Evolutionary conservation across 306 rosid species (phyloP), one percentile per base, ranked within the genome.

Genomic region (Urtica urens): DNA sequence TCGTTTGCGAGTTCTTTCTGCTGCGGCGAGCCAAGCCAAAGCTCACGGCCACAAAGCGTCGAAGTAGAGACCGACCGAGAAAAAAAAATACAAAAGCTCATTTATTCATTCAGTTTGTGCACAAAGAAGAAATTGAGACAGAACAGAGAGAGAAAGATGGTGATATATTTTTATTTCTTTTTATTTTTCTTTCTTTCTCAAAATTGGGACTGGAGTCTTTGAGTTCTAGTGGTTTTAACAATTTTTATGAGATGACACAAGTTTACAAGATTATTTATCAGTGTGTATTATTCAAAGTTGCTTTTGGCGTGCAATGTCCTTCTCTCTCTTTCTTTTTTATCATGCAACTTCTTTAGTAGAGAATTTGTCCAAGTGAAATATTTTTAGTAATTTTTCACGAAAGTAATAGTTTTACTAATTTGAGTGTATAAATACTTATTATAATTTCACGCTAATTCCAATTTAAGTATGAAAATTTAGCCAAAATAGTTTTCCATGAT

Each of bases 1-100:
- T 49, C 85, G 93, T 46, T 59, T 88, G 42, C 86, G 90, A 2
- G 79, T 48, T 37, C 78, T 88, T 94, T 78, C 84, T 24, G 65
- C 82, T 14, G 75, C 79, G 0, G 82, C 96, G 33, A 38, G 56
- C 75, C 97, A 76, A 59, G 50, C 78, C 54, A 88, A 78, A 68
- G 76, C 78, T 51, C 93, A 76, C 15, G 93, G 78, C 72, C 78
- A 74, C 35, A 88, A 72, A 58, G 75, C 81, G 50, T 59, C 83
- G 42, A 88, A 85, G 65, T 81, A 69, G 13, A 34, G 3, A 12
- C 14, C n/a, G 40, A 20, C 24, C 40, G n/a, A 13, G 2, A 35
- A 35, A 35, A 16, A 4, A 3, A 35, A 11, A 17, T 16, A 5
- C 24, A 28, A 22, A 12, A 8, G 30, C 10, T 33, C 19, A 51